Percentiles rank a stretch among this genome's conserved stretches.
Evolutionary conservation across 2,329 filamentous ascomycete genomes (phyloP).

Genomic region (Phyllosticta ampelicida): DNA sequence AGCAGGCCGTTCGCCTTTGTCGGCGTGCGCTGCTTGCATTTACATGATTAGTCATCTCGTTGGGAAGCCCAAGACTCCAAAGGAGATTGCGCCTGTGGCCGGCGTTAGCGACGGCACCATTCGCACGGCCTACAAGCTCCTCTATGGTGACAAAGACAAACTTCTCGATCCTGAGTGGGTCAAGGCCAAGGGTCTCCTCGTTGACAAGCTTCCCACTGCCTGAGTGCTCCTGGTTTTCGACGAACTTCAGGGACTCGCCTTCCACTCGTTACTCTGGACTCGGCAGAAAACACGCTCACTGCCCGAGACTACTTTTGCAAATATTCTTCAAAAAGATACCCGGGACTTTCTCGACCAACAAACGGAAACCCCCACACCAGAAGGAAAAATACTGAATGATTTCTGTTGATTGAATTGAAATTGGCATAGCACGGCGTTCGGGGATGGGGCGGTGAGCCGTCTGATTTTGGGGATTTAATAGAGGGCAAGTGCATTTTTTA

Average conservation of each 20-base stretch:
- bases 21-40: constrained; percentile 88
- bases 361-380: background rate
- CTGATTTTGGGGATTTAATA: background rate
- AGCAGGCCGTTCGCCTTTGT: constrained; percentile 85
- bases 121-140: constrained; percentile 83
- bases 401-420: background rate
- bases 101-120: constrained; percentile 96
- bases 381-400: background rate
- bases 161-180: constrained; percentile 62
- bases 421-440: constrained; percentile 8
- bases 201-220: constrained; percentile 5
- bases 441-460: background rate
- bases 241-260: background rate
- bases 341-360: background rate
- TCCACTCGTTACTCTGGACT: background rate
- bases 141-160: constrained; percentile 63
- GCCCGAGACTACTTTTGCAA: background rate
- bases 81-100: constrained; percentile 73
- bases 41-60: constrained; percentile 90
- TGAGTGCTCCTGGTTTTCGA: background rate
- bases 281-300: background rate
- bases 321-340: constrained; percentile 2
- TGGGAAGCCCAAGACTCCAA: constrained; percentile 66
- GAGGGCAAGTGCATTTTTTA: background rate
- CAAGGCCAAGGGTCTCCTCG: constrained; percentile 21